Conservation (phyloP, 192 early-diverging fungal species). For the Podochytrium sp. region DNA sequence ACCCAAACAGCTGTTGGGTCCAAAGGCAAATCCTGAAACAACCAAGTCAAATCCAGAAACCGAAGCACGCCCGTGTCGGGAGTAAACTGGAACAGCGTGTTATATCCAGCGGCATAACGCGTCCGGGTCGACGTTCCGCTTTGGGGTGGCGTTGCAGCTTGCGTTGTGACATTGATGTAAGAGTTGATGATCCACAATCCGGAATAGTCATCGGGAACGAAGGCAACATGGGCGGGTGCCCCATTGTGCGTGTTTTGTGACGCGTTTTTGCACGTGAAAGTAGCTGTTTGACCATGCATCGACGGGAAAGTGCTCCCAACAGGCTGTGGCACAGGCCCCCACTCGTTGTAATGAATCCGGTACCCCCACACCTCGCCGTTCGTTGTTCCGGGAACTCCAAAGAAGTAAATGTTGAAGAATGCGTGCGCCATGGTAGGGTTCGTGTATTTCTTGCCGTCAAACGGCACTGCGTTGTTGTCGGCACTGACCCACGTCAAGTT, state of each 20-base stretch:
- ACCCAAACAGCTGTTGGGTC: background rate
- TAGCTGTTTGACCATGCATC: conserved; percentile 22
- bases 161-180: conserved; percentile 23
- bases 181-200: conserved; percentile 15
- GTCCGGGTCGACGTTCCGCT: background rate
- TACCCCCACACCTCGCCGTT: conserved; percentile 18
- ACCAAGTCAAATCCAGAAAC: conserved; percentile 20
- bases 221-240: conserved; percentile 20
- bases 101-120: conserved; percentile 19
- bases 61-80: conserved; percentile 15
- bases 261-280: conserved; percentile 13
- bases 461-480: conserved; percentile 2
- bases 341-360: conserved; percentile 26
- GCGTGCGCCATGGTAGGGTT: conserved; percentile 9
- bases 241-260: conserved; percentile 14
- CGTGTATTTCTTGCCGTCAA: background rate
- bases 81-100: conserved; percentile 6
- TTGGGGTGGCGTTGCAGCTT: background rate
- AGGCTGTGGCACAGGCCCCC: conserved; percentile 11
- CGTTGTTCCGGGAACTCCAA: conserved; percentile 7
- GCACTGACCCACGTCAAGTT: conserved; percentile 1
- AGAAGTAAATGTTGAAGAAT: conserved; percentile 24
- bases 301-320: conserved; percentile 1
- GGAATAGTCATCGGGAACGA: conserved; percentile 19
- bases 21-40: conserved; percentile 16